phyloP scores from a whole-genome alignment of 768 basidiomycete species.

The Lentinula raphanica region DNA sequence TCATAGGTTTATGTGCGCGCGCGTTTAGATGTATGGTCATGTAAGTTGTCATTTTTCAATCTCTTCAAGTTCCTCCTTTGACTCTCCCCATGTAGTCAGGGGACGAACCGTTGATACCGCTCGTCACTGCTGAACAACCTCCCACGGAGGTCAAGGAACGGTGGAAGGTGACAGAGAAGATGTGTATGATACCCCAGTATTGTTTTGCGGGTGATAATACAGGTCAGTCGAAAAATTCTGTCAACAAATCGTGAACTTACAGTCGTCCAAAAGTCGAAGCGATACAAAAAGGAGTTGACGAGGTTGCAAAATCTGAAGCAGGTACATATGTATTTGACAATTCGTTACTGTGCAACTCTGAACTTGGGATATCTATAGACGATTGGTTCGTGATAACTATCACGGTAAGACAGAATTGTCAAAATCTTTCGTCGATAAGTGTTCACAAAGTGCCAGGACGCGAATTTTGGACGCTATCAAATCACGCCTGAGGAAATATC shows the following conservation, averaged over 20 bases:
- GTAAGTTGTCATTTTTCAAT: constrained; percentile 30
- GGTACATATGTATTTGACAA: constrained; percentile 27
- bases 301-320: constrained; percentile 58
- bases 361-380: constrained; percentile 28
- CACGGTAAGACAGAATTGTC: constrained; percentile 30
- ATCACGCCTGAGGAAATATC: constrained; percentile 57
- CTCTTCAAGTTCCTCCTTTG: background rate
- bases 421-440: background rate
- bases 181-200: constrained; percentile 64
- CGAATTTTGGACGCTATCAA: constrained; percentile 59
- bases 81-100: constrained; percentile 42
- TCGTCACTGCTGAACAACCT: constrained; percentile 46
- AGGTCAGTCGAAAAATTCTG: constrained; percentile 26
- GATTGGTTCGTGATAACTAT: constrained; percentile 71
- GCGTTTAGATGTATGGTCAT: constrained; percentile 54
- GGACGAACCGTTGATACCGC: constrained; percentile 50
- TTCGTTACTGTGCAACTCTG: background rate
- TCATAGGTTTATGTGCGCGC: no score
- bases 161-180: constrained; percentile 67
- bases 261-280: constrained; percentile 45
- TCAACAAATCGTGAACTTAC: constrained; percentile 1
- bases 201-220: constrained; percentile 66
- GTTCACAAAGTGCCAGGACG: constrained; percentile 34
- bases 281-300: constrained; percentile 55
- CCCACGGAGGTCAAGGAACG: constrained; percentile 51